Percentiles rank a stretch among this genome's conserved stretches.
These are phyloP conservation scores for Rauvolfia tetraphylla DNA, from an alignment of 257 asterid genomes.

Conservation along the genomic window DNA sequence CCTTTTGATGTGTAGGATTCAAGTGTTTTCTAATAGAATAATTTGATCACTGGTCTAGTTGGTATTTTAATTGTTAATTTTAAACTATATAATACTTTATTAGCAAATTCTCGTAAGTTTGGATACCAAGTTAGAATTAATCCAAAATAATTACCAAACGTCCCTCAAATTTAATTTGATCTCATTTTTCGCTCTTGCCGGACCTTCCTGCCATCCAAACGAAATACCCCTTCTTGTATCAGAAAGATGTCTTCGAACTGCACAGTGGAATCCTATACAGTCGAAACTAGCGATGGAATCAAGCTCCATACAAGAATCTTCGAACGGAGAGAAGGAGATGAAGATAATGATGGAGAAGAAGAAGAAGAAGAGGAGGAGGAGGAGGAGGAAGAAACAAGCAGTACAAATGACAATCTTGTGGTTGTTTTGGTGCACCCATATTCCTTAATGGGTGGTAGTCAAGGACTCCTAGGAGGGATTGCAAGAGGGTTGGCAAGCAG, in stretches of 20 bases:
- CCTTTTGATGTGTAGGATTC: no score
- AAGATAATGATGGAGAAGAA: background rate
- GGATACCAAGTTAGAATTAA: no score
- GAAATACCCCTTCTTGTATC: background rate
- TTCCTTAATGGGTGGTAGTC: constrained; percentile 50
- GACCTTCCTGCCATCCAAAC: no score
- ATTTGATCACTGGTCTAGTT: no score
- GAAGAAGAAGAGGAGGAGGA: no score
- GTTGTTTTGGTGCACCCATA: constrained; percentile 58
- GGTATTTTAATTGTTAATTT: no score
- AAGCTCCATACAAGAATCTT: constrained; percentile 39
- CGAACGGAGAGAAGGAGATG: constrained; percentile 20
- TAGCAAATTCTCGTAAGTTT: no score
- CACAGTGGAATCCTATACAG: constrained; percentile 31
- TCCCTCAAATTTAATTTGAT: no score
- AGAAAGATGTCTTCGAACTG: constrained; percentile 10
- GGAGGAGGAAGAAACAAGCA: background rate
- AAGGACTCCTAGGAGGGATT: constrained; percentile 37
- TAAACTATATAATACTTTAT: no score
- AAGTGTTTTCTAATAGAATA: no score
- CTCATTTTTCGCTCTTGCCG: no score
- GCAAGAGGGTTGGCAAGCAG: constrained; percentile 40
- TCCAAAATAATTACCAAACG: no score
- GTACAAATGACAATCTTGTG: constrained; percentile 11
- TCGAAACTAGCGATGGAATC: constrained; percentile 47